These are phyloP conservation scores for Picea glauca DNA, from an alignment of 75 land plant species.

Conservation along the genomic window DNA sequence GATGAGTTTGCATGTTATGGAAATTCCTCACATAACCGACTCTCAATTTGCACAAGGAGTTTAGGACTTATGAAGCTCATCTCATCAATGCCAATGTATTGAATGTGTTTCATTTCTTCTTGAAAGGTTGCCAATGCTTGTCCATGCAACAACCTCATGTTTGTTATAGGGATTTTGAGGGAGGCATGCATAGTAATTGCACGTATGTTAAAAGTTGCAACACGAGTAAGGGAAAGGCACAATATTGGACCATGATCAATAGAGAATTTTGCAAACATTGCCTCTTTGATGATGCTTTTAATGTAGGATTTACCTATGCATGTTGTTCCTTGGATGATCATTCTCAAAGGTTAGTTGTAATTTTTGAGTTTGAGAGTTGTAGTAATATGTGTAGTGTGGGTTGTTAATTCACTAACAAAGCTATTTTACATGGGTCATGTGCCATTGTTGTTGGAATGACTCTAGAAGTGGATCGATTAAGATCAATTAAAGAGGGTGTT, in stretches of 20 bases:
- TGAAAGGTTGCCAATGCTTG: background rate
- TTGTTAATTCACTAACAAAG: too few relatives aligned
- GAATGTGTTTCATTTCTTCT: background rate
- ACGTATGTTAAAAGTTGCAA: background rate
- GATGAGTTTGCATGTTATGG: background rate
- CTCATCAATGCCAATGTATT: background rate
- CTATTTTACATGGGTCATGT: too few relatives aligned
- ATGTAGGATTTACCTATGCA: background rate
- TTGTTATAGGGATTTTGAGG: background rate
- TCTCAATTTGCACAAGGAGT: background rate
- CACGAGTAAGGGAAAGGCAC: background rate
- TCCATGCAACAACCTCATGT: background rate
- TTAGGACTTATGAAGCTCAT: background rate
- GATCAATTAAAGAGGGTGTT: too few relatives aligned
- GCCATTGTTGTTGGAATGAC: too few relatives aligned
- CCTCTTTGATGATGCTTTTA: background rate
- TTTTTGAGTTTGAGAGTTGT: too few relatives aligned
- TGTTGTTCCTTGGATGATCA: background rate
- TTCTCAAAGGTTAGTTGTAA: background rate
- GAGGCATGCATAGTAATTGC: background rate
- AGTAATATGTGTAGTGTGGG: too few relatives aligned
- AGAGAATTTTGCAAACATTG: background rate
- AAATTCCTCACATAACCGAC: background rate
- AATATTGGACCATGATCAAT: background rate
- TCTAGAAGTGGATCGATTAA: too few relatives aligned